These are phyloP conservation scores for Fusarium sp. DNA, from an alignment of 2,329 filamentous ascomycete species.

Conservation along the genomic window DNA sequence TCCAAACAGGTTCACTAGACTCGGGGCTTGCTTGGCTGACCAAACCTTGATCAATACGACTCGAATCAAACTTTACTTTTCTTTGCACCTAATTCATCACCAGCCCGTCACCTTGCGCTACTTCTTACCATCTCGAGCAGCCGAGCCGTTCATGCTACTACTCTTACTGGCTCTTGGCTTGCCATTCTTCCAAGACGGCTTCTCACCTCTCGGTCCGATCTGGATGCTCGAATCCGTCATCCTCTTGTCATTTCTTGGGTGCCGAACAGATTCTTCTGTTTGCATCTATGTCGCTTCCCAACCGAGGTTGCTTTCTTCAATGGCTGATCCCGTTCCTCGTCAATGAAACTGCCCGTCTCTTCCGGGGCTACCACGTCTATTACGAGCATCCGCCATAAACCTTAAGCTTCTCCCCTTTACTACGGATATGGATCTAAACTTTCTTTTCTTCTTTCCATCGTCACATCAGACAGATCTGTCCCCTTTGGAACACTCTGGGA, in stretches of 20 bases:
- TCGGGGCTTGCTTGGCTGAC: neutral
- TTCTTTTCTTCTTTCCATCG: constrained; percentile 24
- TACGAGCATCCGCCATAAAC: constrained; percentile 11
- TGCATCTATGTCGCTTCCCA: constrained; percentile 9
- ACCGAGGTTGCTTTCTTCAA: neutral
- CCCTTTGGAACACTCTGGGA: constrained; percentile 1
- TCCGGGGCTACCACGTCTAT: constrained; percentile 18
- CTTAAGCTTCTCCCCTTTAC: constrained; percentile 22
- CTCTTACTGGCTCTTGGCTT: neutral
- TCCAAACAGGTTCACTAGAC: neutral
- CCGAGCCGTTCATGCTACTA: neutral
- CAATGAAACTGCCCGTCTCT: constrained; percentile 7
- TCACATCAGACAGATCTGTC: constrained; percentile 15
- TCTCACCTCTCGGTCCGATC: constrained; percentile 5
- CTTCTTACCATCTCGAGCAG: constrained; percentile 2
- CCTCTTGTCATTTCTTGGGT: constrained; percentile 5
- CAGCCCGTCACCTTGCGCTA: constrained; percentile 31
- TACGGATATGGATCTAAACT: constrained; percentile 8
- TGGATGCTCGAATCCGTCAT: constrained; percentile 6
- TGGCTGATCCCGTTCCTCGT: neutral
- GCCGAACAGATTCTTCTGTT: neutral
- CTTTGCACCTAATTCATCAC: constrained; percentile 25
- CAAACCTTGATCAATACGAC: constrained; percentile 5
- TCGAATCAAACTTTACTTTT: constrained; percentile 29
- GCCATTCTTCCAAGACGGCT: neutral